Evolutionary conservation across 331 rosid genomes (phyloP).

Genomic region (Quercus lobata): DNA sequence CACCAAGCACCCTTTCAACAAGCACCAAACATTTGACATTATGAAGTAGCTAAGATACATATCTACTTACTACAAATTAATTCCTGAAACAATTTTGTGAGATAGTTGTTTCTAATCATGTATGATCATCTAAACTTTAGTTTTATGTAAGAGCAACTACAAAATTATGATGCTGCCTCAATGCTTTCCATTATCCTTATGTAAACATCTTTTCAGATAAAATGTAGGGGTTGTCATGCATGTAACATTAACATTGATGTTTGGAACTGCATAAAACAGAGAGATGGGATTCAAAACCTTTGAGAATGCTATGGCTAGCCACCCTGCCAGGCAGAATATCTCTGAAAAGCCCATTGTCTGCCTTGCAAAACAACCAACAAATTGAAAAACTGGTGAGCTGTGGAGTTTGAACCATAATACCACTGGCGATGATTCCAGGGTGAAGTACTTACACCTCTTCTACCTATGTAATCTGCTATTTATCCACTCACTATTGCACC

Average conservation of each 20-base stretch:
- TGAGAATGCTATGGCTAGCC: conserved; percentile 56
- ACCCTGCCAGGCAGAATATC: conserved; percentile 53
- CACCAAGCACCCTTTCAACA: too few species aligned
- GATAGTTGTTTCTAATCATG: not conserved
- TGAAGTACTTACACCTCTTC: conserved; percentile 62
- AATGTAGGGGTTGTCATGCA: too few species aligned
- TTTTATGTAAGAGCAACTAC: not conserved
- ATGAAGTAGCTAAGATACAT: too few species aligned
- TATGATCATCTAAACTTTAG: not conserved
- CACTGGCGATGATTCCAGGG: not conserved
- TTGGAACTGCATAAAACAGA: not conserved
- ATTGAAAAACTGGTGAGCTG: conserved; percentile 2
- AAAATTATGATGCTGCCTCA: not conserved
- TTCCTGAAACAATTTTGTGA: not conserved
- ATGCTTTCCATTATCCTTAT: too few species aligned
- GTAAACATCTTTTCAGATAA: too few species aligned
- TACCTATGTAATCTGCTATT: conserved; percentile 68
- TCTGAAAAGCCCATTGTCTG: too few species aligned
- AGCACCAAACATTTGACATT: too few species aligned
- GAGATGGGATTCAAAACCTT: conserved; percentile 38
- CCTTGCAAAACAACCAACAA: conserved; percentile 12
- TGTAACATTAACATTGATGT: too few species aligned
- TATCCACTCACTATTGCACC: conserved; percentile 77
- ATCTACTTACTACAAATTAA: not conserved
- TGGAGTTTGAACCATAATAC: not conserved